Percentiles rank a stretch among this genome's conserved stretches.
These are phyloP conservation scores for Ceratocystis destructans DNA, from an alignment of 2,329 filamentous ascomycete genomes.

Conservation along the genomic window DNA sequence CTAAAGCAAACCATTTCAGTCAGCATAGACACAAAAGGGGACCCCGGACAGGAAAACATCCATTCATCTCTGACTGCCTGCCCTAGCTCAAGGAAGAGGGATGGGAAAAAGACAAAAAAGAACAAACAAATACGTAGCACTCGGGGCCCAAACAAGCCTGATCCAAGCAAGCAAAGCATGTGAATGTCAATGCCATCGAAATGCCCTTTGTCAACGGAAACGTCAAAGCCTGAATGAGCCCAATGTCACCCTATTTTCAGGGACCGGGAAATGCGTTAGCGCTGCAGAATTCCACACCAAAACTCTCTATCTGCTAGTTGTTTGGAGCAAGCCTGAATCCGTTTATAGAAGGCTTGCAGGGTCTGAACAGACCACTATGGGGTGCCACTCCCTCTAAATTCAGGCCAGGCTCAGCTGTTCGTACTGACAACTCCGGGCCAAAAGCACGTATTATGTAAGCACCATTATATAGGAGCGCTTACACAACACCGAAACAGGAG, in stretches of 20 bases:
- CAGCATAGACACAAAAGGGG: too few relatives aligned
- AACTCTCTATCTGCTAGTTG: background rate
- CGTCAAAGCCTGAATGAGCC: slow-evolving; percentile 3
- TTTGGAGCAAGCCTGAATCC: background rate
- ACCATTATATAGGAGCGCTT: background rate
- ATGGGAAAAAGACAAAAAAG: too few relatives aligned
- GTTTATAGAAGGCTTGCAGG: slow-evolving; percentile 5
- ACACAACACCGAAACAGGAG: background rate
- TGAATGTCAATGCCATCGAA: background rate
- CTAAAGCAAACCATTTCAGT: too few relatives aligned
- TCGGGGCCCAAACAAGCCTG: too few relatives aligned
- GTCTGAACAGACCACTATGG: background rate
- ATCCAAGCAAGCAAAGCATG: background rate
- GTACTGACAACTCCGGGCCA: too few relatives aligned
- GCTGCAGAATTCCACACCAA: background rate
- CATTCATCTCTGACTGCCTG: too few relatives aligned
- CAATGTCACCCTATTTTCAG: slow-evolving; percentile 8
- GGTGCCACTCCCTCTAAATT: background rate
- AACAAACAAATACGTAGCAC: too few relatives aligned
- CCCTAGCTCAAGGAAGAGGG: too few relatives aligned
- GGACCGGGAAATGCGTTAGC: background rate
- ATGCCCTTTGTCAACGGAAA: background rate
- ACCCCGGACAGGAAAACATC: too few relatives aligned
- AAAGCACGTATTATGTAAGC: background rate
- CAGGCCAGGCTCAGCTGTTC: background rate